Evolutionary conservation across 2,329 filamentous ascomycete genomes (phyloP), one percentile per base, ranked within the genome.

Genomic region (Trichoderma simmonsii): DNA sequence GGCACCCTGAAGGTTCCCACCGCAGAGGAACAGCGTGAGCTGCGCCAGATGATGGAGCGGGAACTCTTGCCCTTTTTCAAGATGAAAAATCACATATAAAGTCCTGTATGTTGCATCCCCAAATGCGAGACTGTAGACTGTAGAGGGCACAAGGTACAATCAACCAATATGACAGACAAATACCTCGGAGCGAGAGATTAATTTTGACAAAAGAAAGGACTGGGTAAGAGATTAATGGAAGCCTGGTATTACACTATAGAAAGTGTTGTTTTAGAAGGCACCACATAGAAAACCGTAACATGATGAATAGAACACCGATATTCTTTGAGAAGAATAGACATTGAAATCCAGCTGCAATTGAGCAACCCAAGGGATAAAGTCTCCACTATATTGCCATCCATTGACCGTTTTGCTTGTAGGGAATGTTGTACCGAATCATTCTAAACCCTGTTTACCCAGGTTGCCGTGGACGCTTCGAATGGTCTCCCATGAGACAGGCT

Each of bases 1-100:
- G 85, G 85, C 30, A 81, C 80, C 48, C 76, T 78, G 28, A 79
- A 78, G 28, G 80, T 81, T 9, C 81, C 85, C 68, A 86, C 83
- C 1, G 77, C 79, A 59, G 83, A 83, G 51, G 86, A 89, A 79
- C 82, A 85, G 77, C 78, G 80, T 59, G 81, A 87, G 75, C 74
- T 87, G 72, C 82, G 82, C 57, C 75, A 79, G 3, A 80, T 82
- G 5, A 72, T 70, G 66, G 36, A 59, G 67, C 57, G 71, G 21
- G 71, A 72, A 60, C 66, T 72, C n/a, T 36, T 60, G 15, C 66
- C 71, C 3, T 71, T 72, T 28, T 72, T 77, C 32, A 76, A 75
- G 43, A 59, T 63, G 21, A 64, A 64, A 12, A 64, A 66, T 6
- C 63, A 57, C 15, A 43, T 21, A 21, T 68, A 21, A 54, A 18